Evolutionary conservation across 495 filamentous ascomycete species (phyloP).

Genomic region (Neurospora intermedia): DNA sequence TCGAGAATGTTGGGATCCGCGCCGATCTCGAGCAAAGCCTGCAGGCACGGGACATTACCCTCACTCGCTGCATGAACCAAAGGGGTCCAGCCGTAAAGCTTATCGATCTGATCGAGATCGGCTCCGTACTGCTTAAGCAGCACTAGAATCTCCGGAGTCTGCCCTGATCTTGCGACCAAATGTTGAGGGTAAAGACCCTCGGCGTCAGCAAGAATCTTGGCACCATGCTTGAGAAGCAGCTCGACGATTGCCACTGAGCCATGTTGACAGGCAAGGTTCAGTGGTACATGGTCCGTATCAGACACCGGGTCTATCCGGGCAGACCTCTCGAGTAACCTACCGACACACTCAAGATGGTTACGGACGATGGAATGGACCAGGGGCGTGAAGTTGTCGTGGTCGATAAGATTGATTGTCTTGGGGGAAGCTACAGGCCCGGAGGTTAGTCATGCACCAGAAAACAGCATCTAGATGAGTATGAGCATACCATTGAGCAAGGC

Average conservation of each 20-base stretch:
- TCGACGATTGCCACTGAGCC: constrained; percentile 73
- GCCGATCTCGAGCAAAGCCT: constrained; percentile 62
- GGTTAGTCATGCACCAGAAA: neutral
- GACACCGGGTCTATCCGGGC: constrained; percentile 73
- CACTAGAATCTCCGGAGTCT: constrained; percentile 64
- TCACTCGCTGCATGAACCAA: constrained; percentile 95
- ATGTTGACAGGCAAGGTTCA: constrained; percentile 91
- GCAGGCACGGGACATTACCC: constrained; percentile 80
- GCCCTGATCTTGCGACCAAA: constrained; percentile 83
- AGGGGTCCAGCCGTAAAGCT: constrained; percentile 94
- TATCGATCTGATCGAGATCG: constrained; percentile 87
- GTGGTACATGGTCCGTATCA: constrained; percentile 82
- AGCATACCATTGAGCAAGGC: constrained; percentile 49
- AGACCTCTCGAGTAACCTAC: constrained; percentile 56
- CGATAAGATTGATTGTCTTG: constrained; percentile 67
- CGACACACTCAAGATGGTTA: constrained; percentile 64
- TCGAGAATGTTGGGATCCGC: constrained; percentile 69
- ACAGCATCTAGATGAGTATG: neutral
- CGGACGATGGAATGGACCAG: constrained; percentile 92
- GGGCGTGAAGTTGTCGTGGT: constrained; percentile 95
- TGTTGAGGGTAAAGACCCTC: constrained; percentile 98
- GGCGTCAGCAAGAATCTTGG: constrained; percentile 75
- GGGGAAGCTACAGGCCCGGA: constrained; percentile 25
- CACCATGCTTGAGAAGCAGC: constrained; percentile 67
- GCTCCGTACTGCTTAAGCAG: constrained; percentile 77